Evolutionary conservation across 2,329 filamentous ascomycete species (phyloP).

Genomic region (Colletotrichum liaoningense): DNA sequence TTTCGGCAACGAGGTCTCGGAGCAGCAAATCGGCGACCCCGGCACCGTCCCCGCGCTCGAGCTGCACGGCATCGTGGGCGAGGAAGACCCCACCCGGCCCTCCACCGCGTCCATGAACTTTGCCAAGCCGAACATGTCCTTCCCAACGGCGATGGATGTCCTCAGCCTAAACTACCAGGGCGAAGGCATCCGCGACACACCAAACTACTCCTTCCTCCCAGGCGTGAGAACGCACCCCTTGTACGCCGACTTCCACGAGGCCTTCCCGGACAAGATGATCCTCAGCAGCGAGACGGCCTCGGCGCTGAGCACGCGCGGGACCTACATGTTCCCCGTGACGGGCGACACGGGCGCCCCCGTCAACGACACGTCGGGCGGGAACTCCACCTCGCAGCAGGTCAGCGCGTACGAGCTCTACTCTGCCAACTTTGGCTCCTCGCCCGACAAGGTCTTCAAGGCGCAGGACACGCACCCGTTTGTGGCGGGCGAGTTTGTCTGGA

Average conservation of each 20-base stretch:
- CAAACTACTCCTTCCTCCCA: constrained; percentile 42
- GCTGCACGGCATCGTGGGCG: constrained; percentile 54
- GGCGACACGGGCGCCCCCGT: constrained; percentile 49
- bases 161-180: constrained; percentile 68
- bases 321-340: constrained; percentile 64
- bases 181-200: constrained; percentile 53
- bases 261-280: constrained; percentile 60
- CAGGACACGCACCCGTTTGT: constrained; percentile 62
- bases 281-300: constrained; percentile 56
- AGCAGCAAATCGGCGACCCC: constrained; percentile 52
- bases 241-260: constrained; percentile 56
- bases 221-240: constrained; percentile 44
- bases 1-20: constrained; percentile 64
- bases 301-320: constrained; percentile 60
- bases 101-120: constrained; percentile 59
- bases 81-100: constrained; percentile 61
- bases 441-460: constrained; percentile 63
- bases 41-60: constrained; percentile 45
- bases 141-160: constrained; percentile 57
- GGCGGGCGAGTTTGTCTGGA: constrained; percentile 66
- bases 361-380: constrained; percentile 50
- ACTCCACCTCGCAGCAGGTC: constrained; percentile 51
- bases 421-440: constrained; percentile 56
- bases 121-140: constrained; percentile 51
- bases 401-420: constrained; percentile 65